Evolutionary conservation across 768 basidiomycete genomes (phyloP).

Genomic region (Pleurotus sapidus): DNA sequence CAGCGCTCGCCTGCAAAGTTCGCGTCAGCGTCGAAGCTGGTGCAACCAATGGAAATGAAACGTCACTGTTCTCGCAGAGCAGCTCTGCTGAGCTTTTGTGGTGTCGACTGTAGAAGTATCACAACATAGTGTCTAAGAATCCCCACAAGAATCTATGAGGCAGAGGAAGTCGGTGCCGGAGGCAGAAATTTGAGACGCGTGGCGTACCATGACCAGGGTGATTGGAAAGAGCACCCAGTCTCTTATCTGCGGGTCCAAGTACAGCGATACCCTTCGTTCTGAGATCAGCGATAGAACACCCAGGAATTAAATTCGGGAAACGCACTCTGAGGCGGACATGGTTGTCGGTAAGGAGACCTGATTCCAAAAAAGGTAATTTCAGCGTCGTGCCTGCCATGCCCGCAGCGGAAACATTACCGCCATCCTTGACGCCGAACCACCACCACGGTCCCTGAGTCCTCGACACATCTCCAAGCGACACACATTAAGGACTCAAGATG

Average conservation of each 20-base stretch:
- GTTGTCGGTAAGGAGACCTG: conserved; percentile 12
- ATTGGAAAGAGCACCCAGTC: conserved; percentile 96
- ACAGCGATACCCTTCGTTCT: conserved; percentile 42
- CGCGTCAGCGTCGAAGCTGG: no score
- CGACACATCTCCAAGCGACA: no score
- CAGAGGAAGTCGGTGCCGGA: background rate
- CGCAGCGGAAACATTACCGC: conserved; percentile 7
- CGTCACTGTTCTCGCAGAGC: conserved; percentile 92
- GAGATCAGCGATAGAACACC: background rate
- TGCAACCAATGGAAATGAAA: background rate
- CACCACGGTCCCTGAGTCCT: no score
- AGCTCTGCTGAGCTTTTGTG: conserved; percentile 74
- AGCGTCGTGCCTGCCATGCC: background rate
- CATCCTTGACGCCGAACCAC: no score
- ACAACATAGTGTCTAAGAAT: conserved; percentile 92
- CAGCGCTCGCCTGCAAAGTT: conserved; percentile 59
- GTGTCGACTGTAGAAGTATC: conserved; percentile 75
- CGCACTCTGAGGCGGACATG: conserved; percentile 48
- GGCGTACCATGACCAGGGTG: conserved; percentile 90
- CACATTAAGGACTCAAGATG: conserved; percentile 37
- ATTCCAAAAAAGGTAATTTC: conserved; percentile 1
- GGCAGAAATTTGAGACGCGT: background rate
- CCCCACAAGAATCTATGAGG: conserved; percentile 80
- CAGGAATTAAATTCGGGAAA: conserved; percentile 11
- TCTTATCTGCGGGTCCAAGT: conserved; percentile 94